Percentiles rank a stretch among this genome's conserved stretches.
These are phyloP conservation scores for Diutina sp. DNA, from an alignment of 1,139 yeast genomes.

Conservation along the genomic window DNA sequence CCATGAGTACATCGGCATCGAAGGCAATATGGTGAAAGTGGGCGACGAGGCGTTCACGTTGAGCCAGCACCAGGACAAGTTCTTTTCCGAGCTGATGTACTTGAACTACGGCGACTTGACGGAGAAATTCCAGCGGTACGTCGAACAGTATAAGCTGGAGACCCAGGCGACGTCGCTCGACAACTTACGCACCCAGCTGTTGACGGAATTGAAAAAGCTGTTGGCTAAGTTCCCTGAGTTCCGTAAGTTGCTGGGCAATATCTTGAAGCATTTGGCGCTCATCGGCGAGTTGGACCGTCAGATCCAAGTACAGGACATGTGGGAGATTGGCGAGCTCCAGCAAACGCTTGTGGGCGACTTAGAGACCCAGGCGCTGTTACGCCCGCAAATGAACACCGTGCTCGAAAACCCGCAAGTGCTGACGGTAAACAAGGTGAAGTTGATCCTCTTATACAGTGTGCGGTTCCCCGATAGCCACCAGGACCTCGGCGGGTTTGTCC, in stretches of 20 bases:
- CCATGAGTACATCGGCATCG: constrained; percentile 76
- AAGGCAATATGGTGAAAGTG: constrained; percentile 67
- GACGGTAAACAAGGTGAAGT: constrained; percentile 23
- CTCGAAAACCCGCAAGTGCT: constrained; percentile 15
- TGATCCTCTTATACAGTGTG: constrained; percentile 61
- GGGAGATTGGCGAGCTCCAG: constrained; percentile 85
- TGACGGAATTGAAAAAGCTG: constrained; percentile 80
- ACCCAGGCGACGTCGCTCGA: constrained; percentile 54
- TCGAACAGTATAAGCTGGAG: constrained; percentile 67
- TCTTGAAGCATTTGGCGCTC: constrained; percentile 86
- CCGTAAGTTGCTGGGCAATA: constrained; percentile 74
- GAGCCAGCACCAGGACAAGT: constrained; percentile 48
- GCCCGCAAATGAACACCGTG: constrained; percentile 14
- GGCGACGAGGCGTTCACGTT: constrained; percentile 20
- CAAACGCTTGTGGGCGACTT: constrained; percentile 66
- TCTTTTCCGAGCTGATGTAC: constrained; percentile 70
- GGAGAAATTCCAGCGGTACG: constrained; percentile 76
- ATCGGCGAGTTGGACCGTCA: constrained; percentile 76
- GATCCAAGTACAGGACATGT: constrained; percentile 44
- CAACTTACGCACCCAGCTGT: constrained; percentile 50
- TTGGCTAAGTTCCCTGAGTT: constrained; percentile 91
- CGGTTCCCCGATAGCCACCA: constrained; percentile 28
- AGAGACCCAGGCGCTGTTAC: constrained; percentile 20
- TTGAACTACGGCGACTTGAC: constrained; percentile 92
- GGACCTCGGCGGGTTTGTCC: constrained; percentile 14